Evolutionary conservation across 306 rosid genomes (phyloP).

Genomic region (Prunus salicina): DNA sequence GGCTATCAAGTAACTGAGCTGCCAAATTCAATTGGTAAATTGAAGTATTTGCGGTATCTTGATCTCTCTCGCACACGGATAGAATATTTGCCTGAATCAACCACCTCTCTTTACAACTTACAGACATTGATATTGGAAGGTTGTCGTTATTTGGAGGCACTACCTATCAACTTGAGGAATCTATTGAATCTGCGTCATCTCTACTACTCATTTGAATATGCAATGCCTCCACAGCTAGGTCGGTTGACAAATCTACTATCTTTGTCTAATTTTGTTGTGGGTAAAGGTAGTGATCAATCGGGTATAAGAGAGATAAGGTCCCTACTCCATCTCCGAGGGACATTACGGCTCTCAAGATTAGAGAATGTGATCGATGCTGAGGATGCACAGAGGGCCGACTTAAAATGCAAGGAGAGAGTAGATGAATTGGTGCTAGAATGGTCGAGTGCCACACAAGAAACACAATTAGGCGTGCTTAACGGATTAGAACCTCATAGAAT

Average conservation of each 20-base stretch:
- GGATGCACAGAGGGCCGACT: slow-evolving; percentile 8
- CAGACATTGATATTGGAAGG: background rate
- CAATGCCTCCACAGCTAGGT: background rate
- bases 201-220: background rate
- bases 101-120: background rate
- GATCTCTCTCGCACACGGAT: background rate
- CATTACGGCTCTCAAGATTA: background rate
- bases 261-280: background rate
- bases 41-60: slow-evolving; percentile 27
- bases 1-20: background rate
- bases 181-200: background rate
- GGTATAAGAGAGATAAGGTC: background rate
- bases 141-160: background rate
- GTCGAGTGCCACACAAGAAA: background rate
- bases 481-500: slow-evolving; percentile 16
- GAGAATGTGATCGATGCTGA: slow-evolving; percentile 9
- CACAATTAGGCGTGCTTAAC: background rate
- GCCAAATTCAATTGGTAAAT: slow-evolving; percentile 1
- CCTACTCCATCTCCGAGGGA: background rate
- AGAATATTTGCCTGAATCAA: background rate
- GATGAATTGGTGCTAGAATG: slow-evolving; percentile 11
- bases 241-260: background rate
- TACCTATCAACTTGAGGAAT: background rate
- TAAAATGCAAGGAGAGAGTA: background rate
- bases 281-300: background rate